Conservation (phyloP, 2,329 filamentous ascomycete species). For the Fonsecaea nubica region DNA sequence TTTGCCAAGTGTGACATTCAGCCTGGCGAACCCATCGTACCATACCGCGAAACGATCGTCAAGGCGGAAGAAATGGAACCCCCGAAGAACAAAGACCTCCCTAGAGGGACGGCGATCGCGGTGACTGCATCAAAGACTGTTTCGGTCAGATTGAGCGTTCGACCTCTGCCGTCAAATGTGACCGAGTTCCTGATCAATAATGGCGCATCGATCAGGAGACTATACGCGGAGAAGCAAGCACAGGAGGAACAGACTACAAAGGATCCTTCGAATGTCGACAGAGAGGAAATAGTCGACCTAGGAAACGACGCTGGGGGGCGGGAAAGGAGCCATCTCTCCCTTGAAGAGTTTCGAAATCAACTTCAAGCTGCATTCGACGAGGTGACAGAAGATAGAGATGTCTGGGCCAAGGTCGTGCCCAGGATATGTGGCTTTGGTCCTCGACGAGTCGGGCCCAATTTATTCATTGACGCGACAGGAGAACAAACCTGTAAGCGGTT, state of each 20-base stretch:
- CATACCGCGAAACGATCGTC: constrained; percentile 92
- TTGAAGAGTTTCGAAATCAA: constrained; percentile 77
- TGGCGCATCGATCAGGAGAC: constrained; percentile 74
- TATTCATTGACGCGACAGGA: constrained; percentile 82
- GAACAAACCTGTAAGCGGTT: constrained; percentile 74
- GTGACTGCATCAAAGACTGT: constrained; percentile 86
- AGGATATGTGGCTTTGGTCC: constrained; percentile 91
- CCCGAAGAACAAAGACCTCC: constrained; percentile 82
- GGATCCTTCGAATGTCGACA: constrained; percentile 47
- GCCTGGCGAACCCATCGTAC: constrained; percentile 90
- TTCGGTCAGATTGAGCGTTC: constrained; percentile 74
- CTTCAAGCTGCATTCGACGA: constrained; percentile 72
- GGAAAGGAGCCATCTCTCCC: constrained; percentile 68
- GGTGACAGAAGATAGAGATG: constrained; percentile 74
- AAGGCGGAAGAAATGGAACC: constrained; percentile 89
- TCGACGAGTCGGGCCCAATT: constrained; percentile 80
- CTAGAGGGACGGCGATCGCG: constrained; percentile 77
- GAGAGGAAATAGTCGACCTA: constrained; percentile 51
- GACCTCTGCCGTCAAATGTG: constrained; percentile 77
- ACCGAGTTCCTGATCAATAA: constrained; percentile 88
- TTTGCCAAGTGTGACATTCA: constrained; percentile 96
- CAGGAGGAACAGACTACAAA: constrained; percentile 52
- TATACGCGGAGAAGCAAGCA: constrained; percentile 74
- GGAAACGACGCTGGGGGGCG: constrained; percentile 56
- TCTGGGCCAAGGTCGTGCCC: constrained; percentile 78